Percentiles rank a stretch among this genome's conserved stretches.
Conservation (phyloP, 306 rosid genomes). For the Pachyrhizus erosus region DNA sequence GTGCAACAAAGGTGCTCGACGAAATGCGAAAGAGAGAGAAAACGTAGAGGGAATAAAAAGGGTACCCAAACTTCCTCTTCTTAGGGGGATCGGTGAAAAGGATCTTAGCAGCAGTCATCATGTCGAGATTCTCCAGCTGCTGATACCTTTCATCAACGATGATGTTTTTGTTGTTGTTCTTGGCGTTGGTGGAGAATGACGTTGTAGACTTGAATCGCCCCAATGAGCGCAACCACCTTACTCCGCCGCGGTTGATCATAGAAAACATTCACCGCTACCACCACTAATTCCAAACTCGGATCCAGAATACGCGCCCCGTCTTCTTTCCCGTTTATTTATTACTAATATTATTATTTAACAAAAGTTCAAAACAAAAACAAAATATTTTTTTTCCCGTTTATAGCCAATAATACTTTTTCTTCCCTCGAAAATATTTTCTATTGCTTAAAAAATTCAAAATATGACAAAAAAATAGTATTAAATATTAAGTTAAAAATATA, state of each 20-base stretch:
- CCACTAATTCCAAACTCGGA: background rate
- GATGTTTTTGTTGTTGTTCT: background rate
- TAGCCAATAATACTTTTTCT: too few relatives aligned
- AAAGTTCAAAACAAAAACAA: too few relatives aligned
- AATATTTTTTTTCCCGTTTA: too few relatives aligned
- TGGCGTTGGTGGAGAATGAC: conserved; percentile 47
- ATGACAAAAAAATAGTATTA: too few relatives aligned
- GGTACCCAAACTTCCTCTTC: conserved; percentile 80
- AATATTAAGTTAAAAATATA: too few relatives aligned
- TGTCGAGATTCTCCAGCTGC: conserved; percentile 74
- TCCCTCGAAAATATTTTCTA: too few relatives aligned
- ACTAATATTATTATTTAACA: too few relatives aligned
- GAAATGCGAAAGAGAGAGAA: conserved; percentile 44
- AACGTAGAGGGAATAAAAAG: background rate
- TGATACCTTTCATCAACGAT: conserved; percentile 53
- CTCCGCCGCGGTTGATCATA: conserved; percentile 41
- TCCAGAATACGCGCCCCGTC: background rate
- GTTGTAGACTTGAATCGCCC: conserved; percentile 44
- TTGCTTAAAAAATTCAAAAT: too few relatives aligned
- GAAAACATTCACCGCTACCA: background rate
- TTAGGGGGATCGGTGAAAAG: conserved; percentile 74
- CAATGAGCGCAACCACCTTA: conserved; percentile 47
- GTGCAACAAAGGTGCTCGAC: conserved; percentile 43
- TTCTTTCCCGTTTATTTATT: background rate
- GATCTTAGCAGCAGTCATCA: conserved; percentile 76